These are phyloP conservation scores for Pyricularia pennisetigena DNA, from an alignment of 2,329 filamentous ascomycete species.

Conservation along the genomic window DNA sequence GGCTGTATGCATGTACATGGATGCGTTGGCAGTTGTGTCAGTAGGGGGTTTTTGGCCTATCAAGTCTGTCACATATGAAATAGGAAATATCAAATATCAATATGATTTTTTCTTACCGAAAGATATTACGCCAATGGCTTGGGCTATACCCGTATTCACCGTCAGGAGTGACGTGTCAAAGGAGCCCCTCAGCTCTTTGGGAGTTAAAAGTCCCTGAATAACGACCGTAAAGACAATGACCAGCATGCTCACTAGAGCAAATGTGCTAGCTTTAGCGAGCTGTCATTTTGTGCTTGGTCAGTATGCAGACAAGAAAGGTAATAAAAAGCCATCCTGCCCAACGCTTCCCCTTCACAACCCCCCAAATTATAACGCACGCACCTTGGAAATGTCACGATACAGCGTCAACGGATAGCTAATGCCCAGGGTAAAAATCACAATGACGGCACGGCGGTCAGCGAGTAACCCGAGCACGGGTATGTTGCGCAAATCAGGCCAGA, in stretches of 20 bases:
- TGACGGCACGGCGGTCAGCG: conserved; percentile 71
- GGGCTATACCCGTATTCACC: conserved; percentile 83
- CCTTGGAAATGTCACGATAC: conserved; percentile 96
- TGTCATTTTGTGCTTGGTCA: conserved; percentile 22
- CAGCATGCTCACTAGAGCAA: conserved; percentile 87
- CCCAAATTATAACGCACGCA: conserved; percentile 25
- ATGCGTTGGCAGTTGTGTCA: neutral
- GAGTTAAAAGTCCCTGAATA: conserved; percentile 69
- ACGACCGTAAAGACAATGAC: conserved; percentile 84
- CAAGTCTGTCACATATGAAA: neutral
- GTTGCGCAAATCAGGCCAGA: conserved; percentile 66
- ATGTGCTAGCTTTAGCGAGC: conserved; percentile 90
- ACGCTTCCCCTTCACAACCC: neutral
- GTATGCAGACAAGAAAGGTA: neutral
- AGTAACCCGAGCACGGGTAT: conserved; percentile 75
- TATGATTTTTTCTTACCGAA: conserved; percentile 54
- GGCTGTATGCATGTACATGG: conserved; percentile 25
- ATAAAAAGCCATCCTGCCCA: neutral
- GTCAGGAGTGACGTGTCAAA: conserved; percentile 61
- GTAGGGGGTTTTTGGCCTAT: neutral
- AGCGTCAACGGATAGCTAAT: conserved; percentile 86
- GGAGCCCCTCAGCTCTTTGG: conserved; percentile 59
- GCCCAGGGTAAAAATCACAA: conserved; percentile 76
- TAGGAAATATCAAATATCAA: neutral
- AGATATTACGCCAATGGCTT: conserved; percentile 95